Conservation (phyloP, 805 yeast genomes). For the Cyberlindnera samutprakarnensis region DNA sequence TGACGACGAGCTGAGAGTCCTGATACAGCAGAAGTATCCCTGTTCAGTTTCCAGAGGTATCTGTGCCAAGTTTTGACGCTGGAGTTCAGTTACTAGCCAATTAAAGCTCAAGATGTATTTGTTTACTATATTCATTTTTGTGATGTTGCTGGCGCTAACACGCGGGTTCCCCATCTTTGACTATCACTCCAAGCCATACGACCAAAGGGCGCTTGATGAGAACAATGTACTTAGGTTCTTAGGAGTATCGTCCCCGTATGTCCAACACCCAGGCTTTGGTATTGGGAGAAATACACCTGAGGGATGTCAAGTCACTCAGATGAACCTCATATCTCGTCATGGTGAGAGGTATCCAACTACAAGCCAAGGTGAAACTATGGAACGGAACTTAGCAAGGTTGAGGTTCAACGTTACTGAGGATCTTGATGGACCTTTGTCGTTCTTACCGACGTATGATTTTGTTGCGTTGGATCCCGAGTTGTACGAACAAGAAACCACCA, state of each 20-base stretch:
- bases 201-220: constrained; percentile 15
- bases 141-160: too few species aligned
- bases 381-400: constrained; percentile 22
- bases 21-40: too few species aligned
- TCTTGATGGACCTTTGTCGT: constrained; percentile 13
- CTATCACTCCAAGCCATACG: constrained; percentile 10
- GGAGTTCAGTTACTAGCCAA: too few species aligned
- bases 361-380: constrained; percentile 12
- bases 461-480: constrained; percentile 30
- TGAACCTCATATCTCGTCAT: constrained; percentile 50
- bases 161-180: too few species aligned
- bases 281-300: constrained; percentile 31
- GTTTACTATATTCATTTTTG: too few species aligned
- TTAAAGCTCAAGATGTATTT: too few species aligned
- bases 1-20: too few species aligned
- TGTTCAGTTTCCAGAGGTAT: too few species aligned
- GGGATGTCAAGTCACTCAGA: constrained; percentile 50
- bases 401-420: constrained; percentile 28
- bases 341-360: constrained; percentile 47
- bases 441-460: constrained; percentile 36
- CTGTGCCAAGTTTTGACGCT: too few species aligned
- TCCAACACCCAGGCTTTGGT: constrained; percentile 45
- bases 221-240: constrained; percentile 32
- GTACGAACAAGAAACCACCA: constrained; percentile 45
- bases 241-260: constrained; percentile 54